phyloP scores from a whole-genome alignment of 768 basidiomycete genomes.

The Krasilnikovozyma curviuscula region DNA sequence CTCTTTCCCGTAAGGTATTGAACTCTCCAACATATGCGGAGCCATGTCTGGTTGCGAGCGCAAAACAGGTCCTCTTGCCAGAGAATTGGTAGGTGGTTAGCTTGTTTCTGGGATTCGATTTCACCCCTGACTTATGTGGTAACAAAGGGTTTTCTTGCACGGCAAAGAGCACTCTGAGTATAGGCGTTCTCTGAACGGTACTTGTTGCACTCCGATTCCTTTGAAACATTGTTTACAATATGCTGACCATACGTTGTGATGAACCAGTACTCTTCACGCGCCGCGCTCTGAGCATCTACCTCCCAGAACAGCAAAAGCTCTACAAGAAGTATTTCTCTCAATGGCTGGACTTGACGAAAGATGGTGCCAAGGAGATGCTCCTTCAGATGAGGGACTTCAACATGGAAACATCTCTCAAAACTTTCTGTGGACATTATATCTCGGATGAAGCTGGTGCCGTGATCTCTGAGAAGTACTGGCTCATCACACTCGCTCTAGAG shows the following conservation, averaged over 20 bases:
- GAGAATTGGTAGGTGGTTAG: conserved; percentile 57
- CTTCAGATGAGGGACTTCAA: conserved; percentile 66
- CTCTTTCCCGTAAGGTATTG: conserved; percentile 81
- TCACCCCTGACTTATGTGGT: neutral
- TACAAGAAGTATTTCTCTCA: conserved; percentile 50
- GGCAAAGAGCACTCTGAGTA: conserved; percentile 88
- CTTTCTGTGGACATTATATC: conserved; percentile 85
- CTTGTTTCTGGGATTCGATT: neutral
- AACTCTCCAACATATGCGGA: conserved; percentile 85
- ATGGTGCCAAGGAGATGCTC: conserved; percentile 29
- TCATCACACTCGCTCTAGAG: conserved; percentile 81
- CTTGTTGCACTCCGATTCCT: too few relatives aligned
- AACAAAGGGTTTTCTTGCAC: conserved; percentile 80
- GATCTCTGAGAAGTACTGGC: conserved; percentile 89
- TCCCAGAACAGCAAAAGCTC: conserved; percentile 61
- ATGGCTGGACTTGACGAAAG: conserved; percentile 44
- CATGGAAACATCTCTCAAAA: conserved; percentile 90
- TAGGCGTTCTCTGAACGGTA: conserved; percentile 71
- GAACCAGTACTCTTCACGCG: conserved; percentile 84
- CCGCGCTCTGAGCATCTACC: conserved; percentile 78
- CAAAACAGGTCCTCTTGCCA: conserved; percentile 60
- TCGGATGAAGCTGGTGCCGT: conserved; percentile 55
- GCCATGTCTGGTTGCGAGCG: conserved; percentile 81
- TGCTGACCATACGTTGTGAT: too few relatives aligned
- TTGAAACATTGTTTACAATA: too few relatives aligned